Percentiles rank a stretch among this genome's conserved stretches.
Evolutionary conservation across 2,329 filamentous ascomycete species (phyloP).

Genomic region (Dothideomycetidae sp.): DNA sequence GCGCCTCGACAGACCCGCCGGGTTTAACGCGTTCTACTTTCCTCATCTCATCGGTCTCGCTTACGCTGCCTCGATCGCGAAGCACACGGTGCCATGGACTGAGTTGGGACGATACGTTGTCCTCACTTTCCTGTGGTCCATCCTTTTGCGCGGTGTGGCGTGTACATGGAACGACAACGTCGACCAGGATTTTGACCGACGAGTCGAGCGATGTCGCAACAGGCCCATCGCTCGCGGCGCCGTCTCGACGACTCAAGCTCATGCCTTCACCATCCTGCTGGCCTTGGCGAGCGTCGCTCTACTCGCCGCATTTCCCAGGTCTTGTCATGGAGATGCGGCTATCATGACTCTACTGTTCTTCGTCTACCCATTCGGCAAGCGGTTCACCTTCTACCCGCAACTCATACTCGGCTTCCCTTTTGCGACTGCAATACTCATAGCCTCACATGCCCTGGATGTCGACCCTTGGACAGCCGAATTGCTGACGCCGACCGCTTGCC

Average conservation of each 20-base stretch:
- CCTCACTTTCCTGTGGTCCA: slow-evolving; percentile 22
- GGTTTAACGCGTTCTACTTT: slow-evolving; percentile 40
- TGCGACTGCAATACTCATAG: slow-evolving; percentile 22
- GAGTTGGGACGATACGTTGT: slow-evolving; percentile 15
- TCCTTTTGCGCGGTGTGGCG: slow-evolving; percentile 33
- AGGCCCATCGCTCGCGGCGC: slow-evolving; percentile 28
- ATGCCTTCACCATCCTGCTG: slow-evolving; percentile 25
- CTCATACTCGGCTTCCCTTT: slow-evolving; percentile 38
- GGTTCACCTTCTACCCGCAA: slow-evolving; percentile 40
- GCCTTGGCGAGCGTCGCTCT: slow-evolving; percentile 29
- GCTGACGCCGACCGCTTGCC: slow-evolving; percentile 11
- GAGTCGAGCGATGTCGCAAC: slow-evolving; percentile 36
- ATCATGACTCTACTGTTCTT: slow-evolving; percentile 26
- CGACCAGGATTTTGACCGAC: slow-evolving; percentile 40
- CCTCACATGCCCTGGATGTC: neutral
- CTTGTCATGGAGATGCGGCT: slow-evolving; percentile 31
- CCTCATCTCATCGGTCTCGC: slow-evolving; percentile 33
- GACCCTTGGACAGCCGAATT: neutral
- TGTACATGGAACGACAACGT: slow-evolving; percentile 44
- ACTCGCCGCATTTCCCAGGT: slow-evolving; percentile 30
- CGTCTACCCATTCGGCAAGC: slow-evolving; percentile 39
- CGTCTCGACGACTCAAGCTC: slow-evolving; percentile 6
- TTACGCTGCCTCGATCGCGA: slow-evolving; percentile 31
- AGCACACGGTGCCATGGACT: slow-evolving; percentile 1
- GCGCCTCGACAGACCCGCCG: slow-evolving; percentile 38